Evolutionary conservation across 228 moss, liverwort and hornwort species (phyloP).

Genomic region (Sphagnum fallax): DNA sequence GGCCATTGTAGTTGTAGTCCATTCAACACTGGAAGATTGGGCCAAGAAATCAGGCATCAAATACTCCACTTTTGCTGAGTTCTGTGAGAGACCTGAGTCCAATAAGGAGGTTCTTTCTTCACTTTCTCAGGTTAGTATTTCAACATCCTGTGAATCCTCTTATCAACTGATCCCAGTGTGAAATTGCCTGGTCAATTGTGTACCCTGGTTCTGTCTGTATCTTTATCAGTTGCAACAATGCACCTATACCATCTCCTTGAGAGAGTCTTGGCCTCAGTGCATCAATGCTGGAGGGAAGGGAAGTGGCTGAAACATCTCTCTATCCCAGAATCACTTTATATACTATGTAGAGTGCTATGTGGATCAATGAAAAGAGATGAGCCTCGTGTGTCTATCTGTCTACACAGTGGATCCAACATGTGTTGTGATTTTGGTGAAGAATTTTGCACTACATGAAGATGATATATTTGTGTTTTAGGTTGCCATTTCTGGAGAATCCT

Average conservation of each 20-base stretch:
- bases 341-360: no score
- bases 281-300: not conserved
- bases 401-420: not conserved
- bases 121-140: slow-evolving; percentile 40
- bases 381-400: no score
- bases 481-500: not conserved
- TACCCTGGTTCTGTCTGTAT: not conserved
- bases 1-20: slow-evolving; percentile 61
- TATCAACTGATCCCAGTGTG: no score
- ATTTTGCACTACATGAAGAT: no score
- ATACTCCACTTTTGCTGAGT: slow-evolving; percentile 43
- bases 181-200: not conserved
- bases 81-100: slow-evolving; percentile 61
- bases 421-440: no score
- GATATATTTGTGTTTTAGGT: no score
- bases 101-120: slow-evolving; percentile 58
- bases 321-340: not conserved
- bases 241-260: no score
- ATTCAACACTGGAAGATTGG: slow-evolving; percentile 65
- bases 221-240: not conserved
- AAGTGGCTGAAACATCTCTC: not conserved
- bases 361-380: no score
- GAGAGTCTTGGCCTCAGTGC: no score
- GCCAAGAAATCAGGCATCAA: slow-evolving; percentile 44
- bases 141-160: not conserved